A percentile compares a stretch with the other conserved stretches of the same genome.
Evolutionary conservation across 2,329 filamentous ascomycete species (phyloP).

Genomic region (Paecilomyces sp.): DNA sequence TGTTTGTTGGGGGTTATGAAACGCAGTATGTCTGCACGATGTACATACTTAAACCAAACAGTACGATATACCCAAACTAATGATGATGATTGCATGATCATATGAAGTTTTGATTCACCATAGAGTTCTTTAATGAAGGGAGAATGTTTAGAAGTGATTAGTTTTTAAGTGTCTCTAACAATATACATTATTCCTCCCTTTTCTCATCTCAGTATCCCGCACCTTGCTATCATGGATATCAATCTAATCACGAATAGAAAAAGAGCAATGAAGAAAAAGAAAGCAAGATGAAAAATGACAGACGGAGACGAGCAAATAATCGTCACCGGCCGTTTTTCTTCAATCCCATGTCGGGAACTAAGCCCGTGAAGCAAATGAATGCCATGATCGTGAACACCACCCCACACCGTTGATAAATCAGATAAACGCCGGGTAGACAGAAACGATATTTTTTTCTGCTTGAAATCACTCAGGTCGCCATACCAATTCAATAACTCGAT

Average conservation of each 20-base stretch:
- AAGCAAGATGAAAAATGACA: no score
- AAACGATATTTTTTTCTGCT: neutral
- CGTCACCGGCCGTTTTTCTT: no score
- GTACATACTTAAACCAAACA: no score
- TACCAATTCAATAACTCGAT: slow-evolving; percentile 34
- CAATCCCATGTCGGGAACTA: neutral
- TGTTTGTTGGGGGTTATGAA: no score
- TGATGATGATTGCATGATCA: no score
- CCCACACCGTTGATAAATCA: neutral
- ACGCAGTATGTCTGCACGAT: no score
- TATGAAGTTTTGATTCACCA: neutral
- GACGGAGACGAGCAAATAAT: no score
- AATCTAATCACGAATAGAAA: neutral
- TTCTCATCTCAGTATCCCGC: neutral
- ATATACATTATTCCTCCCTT: neutral
- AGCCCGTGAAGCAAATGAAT: neutral
- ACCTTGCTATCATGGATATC: neutral
- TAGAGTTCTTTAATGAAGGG: neutral
- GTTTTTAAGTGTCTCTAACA: neutral
- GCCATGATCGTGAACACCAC: no score
- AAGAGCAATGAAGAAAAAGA: neutral
- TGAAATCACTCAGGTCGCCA: slow-evolving; percentile 18
- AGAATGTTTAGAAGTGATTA: neutral
- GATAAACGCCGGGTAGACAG: neutral
- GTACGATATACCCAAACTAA: no score